Conservation (phyloP, 352 stramenopile species). For the Pythium coloratum region DNA sequence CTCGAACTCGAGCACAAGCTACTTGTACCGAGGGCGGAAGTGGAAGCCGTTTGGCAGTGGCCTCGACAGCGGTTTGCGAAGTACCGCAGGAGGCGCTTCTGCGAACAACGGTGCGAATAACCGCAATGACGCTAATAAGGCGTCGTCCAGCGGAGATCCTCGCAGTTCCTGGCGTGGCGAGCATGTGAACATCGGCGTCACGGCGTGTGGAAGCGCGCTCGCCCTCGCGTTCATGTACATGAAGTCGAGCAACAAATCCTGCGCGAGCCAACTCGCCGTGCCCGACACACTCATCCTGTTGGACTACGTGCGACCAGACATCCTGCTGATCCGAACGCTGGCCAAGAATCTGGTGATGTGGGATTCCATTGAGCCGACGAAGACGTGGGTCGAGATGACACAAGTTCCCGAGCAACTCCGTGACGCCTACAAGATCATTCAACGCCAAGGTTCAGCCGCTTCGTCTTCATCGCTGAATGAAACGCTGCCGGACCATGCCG, state of each 20-base stretch:
- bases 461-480: slow-evolving; percentile 2
- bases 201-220: slow-evolving; percentile 90
- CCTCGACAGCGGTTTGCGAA: not conserved
- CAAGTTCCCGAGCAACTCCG: slow-evolving; percentile 61
- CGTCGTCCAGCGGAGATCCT: not conserved
- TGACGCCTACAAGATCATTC: slow-evolving; percentile 45
- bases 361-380: slow-evolving; percentile 89
- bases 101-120: not conserved
- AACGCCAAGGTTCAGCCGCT: not conserved
- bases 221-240: slow-evolving; percentile 97
- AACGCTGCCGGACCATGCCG: slow-evolving; percentile 39
- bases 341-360: slow-evolving; percentile 95
- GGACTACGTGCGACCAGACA: slow-evolving; percentile 95
- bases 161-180: slow-evolving; percentile 51
- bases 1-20: slow-evolving; percentile 38
- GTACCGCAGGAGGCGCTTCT: not conserved
- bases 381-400: slow-evolving; percentile 87
- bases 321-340: slow-evolving; percentile 94
- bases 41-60: slow-evolving; percentile 54
- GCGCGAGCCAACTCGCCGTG: slow-evolving; percentile 85
- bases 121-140: slow-evolving; percentile 4
- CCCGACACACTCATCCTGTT: slow-evolving; percentile 95
- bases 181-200: slow-evolving; percentile 96
- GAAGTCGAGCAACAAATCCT: slow-evolving; percentile 87
- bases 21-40: slow-evolving; percentile 67